phyloP scores from a whole-genome alignment of 179 eudicot genomes.

The Dionaea muscipula region DNA sequence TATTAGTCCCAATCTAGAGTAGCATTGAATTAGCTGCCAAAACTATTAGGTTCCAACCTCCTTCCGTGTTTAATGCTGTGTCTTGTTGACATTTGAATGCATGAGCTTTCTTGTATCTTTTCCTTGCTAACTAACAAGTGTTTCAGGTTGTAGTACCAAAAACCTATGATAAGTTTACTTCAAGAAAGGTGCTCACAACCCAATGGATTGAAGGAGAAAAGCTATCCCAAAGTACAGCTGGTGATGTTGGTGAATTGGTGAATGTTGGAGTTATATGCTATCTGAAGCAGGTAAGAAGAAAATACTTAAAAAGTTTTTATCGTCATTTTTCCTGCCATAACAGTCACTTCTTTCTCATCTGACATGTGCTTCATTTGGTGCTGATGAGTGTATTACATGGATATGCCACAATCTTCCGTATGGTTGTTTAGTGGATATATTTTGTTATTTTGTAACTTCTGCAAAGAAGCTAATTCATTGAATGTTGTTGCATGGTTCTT shows the following conservation, averaged over 20 bases:
- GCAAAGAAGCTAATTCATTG: too few relatives aligned
- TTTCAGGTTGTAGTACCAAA: conserved; percentile 84
- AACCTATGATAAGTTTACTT: conserved; percentile 75
- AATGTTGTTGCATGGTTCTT: too few relatives aligned
- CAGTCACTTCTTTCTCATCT: neutral
- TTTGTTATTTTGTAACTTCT: too few relatives aligned
- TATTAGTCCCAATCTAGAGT: too few relatives aligned
- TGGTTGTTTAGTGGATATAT: neutral
- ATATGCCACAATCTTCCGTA: neutral
- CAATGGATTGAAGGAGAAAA: conserved; percentile 95
- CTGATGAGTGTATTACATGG: neutral
- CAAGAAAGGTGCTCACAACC: conserved; percentile 95
- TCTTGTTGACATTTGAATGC: too few relatives aligned
- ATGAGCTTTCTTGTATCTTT: too few relatives aligned
- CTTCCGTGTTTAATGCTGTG: too few relatives aligned
- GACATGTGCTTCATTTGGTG: neutral
- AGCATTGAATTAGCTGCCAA: too few relatives aligned
- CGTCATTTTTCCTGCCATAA: neutral
- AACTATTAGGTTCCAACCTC: too few relatives aligned
- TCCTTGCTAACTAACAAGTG: too few relatives aligned
- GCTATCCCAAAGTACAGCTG: conserved; percentile 88
- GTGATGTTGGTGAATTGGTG: conserved; percentile 93
- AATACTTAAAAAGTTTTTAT: neutral
- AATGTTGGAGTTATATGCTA: conserved; percentile 99
- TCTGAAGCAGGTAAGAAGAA: conserved; percentile 71